Percentiles rank a stretch among this genome's conserved stretches.
Evolutionary conservation across 1,139 yeast species (phyloP).

Genomic region (Kurtzmaniella quercitrusa): DNA sequence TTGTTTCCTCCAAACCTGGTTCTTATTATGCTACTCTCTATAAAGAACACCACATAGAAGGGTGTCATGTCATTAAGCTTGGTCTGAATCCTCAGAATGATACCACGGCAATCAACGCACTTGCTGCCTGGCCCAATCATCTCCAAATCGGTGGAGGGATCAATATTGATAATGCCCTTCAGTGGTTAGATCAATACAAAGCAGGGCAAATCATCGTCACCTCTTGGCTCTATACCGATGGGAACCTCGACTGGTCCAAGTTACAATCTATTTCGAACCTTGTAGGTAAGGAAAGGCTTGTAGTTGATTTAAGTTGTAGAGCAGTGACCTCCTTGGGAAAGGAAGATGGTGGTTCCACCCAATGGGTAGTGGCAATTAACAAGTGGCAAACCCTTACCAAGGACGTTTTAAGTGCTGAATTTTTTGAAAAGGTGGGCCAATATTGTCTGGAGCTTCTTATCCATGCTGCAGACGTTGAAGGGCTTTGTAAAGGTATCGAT

Average conservation of each 20-base stretch:
- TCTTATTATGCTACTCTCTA: constrained; percentile 76
- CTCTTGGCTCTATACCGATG: constrained; percentile 76
- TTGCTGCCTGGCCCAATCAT: constrained; percentile 65
- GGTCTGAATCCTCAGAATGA: constrained; percentile 78
- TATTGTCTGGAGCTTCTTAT: constrained; percentile 85
- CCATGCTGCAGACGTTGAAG: constrained; percentile 99
- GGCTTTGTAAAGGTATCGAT: constrained; percentile 89
- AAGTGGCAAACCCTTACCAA: constrained; percentile 92
- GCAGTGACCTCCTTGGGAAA: constrained; percentile 34
- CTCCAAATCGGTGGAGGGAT: constrained; percentile 96
- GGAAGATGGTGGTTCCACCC: constrained; percentile 22
- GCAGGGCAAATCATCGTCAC: constrained; percentile 91
- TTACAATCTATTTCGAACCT: constrained; percentile 40
- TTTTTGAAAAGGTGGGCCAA: constrained; percentile 49
- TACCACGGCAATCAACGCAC: constrained; percentile 73
- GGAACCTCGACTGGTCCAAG: constrained; percentile 52
- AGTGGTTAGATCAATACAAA: constrained; percentile 61
- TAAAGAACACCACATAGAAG: constrained; percentile 48
- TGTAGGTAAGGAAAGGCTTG: constrained; percentile 66
- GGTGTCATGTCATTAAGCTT: constrained; percentile 90
- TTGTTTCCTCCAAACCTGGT: constrained; percentile 73
- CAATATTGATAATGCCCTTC: constrained; percentile 61
- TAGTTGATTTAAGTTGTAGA: constrained; percentile 89
- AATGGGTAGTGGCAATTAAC: constrained; percentile 94
- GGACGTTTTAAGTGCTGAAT: constrained; percentile 48